phyloP scores from a whole-genome alignment of 805 yeast genomes.

The Candida sakaeoensis region DNA sequence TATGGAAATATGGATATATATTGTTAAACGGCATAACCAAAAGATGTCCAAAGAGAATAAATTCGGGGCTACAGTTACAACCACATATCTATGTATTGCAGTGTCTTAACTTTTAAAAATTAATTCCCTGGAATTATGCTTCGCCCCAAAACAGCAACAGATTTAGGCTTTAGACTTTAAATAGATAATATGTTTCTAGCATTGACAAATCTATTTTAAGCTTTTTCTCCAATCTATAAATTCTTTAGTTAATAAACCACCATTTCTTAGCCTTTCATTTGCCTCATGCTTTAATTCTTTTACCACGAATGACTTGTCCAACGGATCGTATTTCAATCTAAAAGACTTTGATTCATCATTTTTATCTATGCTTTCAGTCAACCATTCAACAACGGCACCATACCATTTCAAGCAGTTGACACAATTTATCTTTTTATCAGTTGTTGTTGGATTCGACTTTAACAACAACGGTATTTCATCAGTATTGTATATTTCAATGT shows the following conservation, averaged over 20 bases:
- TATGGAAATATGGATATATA: no score
- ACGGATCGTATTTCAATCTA: constrained; percentile 55
- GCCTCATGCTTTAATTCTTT: constrained; percentile 40
- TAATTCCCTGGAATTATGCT: no score
- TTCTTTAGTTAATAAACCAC: constrained; percentile 46
- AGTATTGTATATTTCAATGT: constrained; percentile 73
- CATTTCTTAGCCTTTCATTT: constrained; percentile 37
- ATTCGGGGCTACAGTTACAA: no score
- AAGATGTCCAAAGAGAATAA: no score
- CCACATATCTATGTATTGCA: no score
- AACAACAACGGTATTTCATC: constrained; percentile 73
- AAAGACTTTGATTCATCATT: constrained; percentile 49
- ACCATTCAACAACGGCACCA: constrained; percentile 81
- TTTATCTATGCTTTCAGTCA: constrained; percentile 47
- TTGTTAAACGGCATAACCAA: no score
- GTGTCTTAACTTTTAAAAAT: no score
- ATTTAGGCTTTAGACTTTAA: no score
- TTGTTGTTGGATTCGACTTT: constrained; percentile 45
- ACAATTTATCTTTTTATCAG: constrained; percentile 55
- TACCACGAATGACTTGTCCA: constrained; percentile 50
- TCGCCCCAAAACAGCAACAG: no score
- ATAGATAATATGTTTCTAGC: no score
- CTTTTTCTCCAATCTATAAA: constrained; percentile 32
- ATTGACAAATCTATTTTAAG: no score
- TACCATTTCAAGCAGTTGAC: constrained; percentile 81